A percentile compares a stretch with the other conserved stretches of the same genome.
These are phyloP conservation scores for Fusarium illudens DNA, from an alignment of 2,329 filamentous ascomycete species.

Conservation along the genomic window DNA sequence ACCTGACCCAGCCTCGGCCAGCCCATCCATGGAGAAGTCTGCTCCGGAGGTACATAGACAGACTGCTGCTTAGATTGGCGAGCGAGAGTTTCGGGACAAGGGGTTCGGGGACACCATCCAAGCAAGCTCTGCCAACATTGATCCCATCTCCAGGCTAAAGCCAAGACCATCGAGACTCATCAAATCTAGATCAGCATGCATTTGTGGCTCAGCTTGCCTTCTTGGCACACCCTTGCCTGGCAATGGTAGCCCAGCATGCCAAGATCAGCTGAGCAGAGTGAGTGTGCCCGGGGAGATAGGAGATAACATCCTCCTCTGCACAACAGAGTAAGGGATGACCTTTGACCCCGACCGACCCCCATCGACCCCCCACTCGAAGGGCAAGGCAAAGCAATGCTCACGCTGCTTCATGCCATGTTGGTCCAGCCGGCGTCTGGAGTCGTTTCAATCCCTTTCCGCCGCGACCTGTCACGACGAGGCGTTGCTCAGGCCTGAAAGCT, in stretches of 20 bases:
- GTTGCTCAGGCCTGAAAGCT: constrained; percentile 6
- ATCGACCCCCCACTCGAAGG: constrained; percentile 17
- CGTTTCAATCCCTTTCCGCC: constrained; percentile 7
- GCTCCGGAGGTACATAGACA: background rate
- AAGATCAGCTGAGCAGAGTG: constrained; percentile 20
- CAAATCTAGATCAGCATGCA: constrained; percentile 5
- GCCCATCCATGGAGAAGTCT: background rate
- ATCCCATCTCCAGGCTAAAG: background rate
- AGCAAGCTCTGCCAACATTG: background rate
- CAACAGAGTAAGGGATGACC: background rate
- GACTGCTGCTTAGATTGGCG: background rate
- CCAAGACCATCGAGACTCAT: constrained; percentile 2
- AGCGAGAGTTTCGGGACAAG: background rate
- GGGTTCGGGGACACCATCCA: background rate
- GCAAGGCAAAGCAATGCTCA: constrained; percentile 26
- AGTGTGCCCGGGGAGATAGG: constrained; percentile 8
- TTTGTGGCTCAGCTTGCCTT: background rate
- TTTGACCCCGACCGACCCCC: background rate
- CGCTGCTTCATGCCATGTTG: background rate
- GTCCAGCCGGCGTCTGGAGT: background rate
- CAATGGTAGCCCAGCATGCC: constrained; percentile 10
- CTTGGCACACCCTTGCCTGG: constrained; percentile 4
- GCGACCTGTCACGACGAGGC: constrained; percentile 7
- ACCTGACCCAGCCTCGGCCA: background rate
- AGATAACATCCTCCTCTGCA: constrained; percentile 24